phyloP scores from a whole-genome alignment of 2,329 filamentous ascomycete genomes.

The Trichoderma sp. region DNA sequence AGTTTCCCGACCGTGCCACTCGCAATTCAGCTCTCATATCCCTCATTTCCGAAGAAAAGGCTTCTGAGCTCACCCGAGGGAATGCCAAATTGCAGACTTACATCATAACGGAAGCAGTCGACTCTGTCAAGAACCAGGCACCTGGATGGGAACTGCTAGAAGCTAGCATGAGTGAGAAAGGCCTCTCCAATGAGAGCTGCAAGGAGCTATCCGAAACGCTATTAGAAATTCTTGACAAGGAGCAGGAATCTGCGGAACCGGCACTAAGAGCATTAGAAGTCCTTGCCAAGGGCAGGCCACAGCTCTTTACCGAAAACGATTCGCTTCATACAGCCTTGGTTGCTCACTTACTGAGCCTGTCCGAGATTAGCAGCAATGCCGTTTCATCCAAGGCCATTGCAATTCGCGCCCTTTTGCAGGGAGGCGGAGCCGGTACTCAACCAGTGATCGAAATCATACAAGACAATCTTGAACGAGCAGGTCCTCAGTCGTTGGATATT shows the following conservation, averaged over 20 bases:
- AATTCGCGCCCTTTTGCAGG: slow-evolving; percentile 50
- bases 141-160: slow-evolving; percentile 50
- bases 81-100: slow-evolving; percentile 48
- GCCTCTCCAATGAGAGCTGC: slow-evolving; percentile 40
- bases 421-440: slow-evolving; percentile 42
- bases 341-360: slow-evolving; percentile 54
- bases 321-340: slow-evolving; percentile 52
- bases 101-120: slow-evolving; percentile 44
- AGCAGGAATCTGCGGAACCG: slow-evolving; percentile 31
- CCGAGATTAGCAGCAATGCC: slow-evolving; percentile 47
- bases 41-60: slow-evolving; percentile 50
- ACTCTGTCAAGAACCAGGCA: slow-evolving; percentile 38
- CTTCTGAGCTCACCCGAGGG: slow-evolving; percentile 41
- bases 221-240: slow-evolving; percentile 34
- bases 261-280: slow-evolving; percentile 51
- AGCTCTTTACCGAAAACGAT: slow-evolving; percentile 47
- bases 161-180: slow-evolving; percentile 46
- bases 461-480: slow-evolving; percentile 54
- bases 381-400: slow-evolving; percentile 44
- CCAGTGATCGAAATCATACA: slow-evolving; percentile 55
- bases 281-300: slow-evolving; percentile 47
- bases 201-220: slow-evolving; percentile 40
- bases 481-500: slow-evolving; percentile 48
- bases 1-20: slow-evolving; percentile 27
- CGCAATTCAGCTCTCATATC: slow-evolving; percentile 41